Evolutionary conservation across 345 rosid genomes (phyloP).

Genomic region (Gossypium arboreum): DNA sequence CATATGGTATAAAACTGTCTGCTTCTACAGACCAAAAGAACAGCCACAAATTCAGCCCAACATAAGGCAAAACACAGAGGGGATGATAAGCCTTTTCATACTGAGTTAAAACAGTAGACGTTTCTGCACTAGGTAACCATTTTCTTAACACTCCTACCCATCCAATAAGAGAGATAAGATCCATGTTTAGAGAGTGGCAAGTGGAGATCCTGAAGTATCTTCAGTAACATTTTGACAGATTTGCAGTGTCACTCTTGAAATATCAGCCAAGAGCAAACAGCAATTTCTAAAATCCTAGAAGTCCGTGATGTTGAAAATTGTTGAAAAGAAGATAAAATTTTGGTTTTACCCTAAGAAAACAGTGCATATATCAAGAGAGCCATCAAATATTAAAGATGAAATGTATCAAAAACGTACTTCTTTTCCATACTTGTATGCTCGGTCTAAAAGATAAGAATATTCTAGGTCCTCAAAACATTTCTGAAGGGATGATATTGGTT

Average conservation of each 20-base stretch:
- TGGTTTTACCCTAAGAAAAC: not conserved
- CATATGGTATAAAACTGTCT: no score
- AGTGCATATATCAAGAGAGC: not conserved
- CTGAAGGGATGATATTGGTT: constrained; percentile 96
- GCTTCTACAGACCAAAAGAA: not conserved
- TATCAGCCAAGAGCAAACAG: not conserved
- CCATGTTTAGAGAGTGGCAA: not conserved
- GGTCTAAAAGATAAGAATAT: constrained; percentile 86
- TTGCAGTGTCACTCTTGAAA: not conserved
- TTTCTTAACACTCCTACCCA: not conserved
- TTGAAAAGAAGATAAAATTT: not conserved
- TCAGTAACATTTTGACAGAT: not conserved
- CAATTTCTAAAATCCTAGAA: not conserved
- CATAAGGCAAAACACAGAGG: not conserved
- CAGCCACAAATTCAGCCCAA: not conserved
- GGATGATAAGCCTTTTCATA: not conserved
- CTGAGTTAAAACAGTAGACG: not conserved
- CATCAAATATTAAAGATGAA: not conserved
- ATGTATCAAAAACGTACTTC: constrained; percentile 43
- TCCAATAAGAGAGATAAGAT: not conserved
- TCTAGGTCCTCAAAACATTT: constrained; percentile 96
- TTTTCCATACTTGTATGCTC: constrained; percentile 79
- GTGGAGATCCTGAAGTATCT: not conserved
- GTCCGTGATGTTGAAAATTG: not conserved
- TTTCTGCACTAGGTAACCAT: not conserved